Evolutionary conservation across 192 early-diverging fungal species (phyloP).

Genomic region (Coemansia sp.): DNA sequence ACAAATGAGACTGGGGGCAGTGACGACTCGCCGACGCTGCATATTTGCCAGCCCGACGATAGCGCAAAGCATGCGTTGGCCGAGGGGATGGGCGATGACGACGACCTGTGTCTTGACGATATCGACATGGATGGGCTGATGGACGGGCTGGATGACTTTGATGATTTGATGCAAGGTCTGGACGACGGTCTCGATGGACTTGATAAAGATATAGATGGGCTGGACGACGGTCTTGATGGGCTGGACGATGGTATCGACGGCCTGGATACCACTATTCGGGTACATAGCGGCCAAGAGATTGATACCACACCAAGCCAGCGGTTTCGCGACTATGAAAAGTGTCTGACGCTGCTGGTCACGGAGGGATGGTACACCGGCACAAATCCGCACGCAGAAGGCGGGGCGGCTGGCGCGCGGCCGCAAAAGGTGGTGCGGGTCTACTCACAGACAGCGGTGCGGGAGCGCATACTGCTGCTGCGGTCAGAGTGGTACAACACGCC

Average conservation of each 20-base stretch:
- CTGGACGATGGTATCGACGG: not conserved
- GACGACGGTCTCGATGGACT: not conserved
- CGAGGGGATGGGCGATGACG: not conserved
- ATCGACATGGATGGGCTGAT: slow-evolving; percentile 33
- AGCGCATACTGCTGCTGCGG: slow-evolving; percentile 55
- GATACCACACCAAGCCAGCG: slow-evolving; percentile 1
- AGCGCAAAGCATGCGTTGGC: not conserved
- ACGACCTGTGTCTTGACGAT: slow-evolving; percentile 23
- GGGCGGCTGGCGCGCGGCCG: slow-evolving; percentile 6
- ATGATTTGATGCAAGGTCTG: slow-evolving; percentile 2
- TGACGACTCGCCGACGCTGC: not conserved
- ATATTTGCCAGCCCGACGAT: not conserved
- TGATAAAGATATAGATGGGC: not conserved
- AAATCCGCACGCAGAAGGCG: slow-evolving; percentile 1
- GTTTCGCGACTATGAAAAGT: slow-evolving; percentile 28
- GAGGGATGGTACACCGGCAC: slow-evolving; percentile 27
- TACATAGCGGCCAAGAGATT: not conserved
- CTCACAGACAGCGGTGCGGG: slow-evolving; percentile 34
- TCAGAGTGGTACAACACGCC: slow-evolving; percentile 67
- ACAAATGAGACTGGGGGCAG: not conserved
- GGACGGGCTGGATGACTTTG: slow-evolving; percentile 11
- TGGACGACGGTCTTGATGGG: not conserved
- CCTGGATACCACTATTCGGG: not conserved
- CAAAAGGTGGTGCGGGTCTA: slow-evolving; percentile 45
- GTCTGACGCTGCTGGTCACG: slow-evolving; percentile 35